phyloP scores from a whole-genome alignment of 352 stramenopile species.

The Pythium aquatile region DNA sequence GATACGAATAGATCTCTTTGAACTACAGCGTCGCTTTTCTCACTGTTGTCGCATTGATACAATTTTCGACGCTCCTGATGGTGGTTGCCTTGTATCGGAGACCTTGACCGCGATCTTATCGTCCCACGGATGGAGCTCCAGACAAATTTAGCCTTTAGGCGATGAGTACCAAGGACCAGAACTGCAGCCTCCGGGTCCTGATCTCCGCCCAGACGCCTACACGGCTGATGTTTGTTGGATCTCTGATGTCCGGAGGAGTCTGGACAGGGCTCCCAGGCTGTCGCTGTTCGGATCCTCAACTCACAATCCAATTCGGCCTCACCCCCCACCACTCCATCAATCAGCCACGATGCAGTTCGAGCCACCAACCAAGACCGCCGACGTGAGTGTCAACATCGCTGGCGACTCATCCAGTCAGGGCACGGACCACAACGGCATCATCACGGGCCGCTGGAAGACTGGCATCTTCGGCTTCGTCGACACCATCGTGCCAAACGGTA shows the following conservation, averaged over 20 bases:
- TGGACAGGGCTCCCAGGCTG: background rate
- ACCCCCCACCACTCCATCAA: background rate
- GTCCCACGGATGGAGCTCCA: too few species aligned
- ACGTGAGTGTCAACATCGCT: conserved; percentile 43
- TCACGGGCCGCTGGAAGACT: conserved; percentile 76
- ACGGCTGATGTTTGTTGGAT: background rate
- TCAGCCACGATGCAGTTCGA: conserved; percentile 51
- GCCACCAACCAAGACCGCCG: conserved; percentile 47
- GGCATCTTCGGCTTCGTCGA: conserved; percentile 68
- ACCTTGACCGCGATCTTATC: too few species aligned
- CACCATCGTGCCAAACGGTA: conserved; percentile 70
- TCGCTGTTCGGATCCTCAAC: background rate
- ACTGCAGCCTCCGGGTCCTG: too few species aligned
- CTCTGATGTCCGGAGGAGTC: background rate
- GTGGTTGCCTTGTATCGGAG: too few species aligned
- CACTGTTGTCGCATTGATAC: too few species aligned
- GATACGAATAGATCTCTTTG: too few species aligned
- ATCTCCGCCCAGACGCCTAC: too few species aligned
- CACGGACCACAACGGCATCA: conserved; percentile 65
- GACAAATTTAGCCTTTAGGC: too few species aligned
- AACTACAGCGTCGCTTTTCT: too few species aligned
- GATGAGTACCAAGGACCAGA: too few species aligned
- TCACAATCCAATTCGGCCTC: conserved; percentile 12
- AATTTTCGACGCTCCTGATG: too few species aligned
- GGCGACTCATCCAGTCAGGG: conserved; percentile 34